Conservation (phyloP, 257 asterid genomes). For the Salvia miltiorrhiza region DNA sequence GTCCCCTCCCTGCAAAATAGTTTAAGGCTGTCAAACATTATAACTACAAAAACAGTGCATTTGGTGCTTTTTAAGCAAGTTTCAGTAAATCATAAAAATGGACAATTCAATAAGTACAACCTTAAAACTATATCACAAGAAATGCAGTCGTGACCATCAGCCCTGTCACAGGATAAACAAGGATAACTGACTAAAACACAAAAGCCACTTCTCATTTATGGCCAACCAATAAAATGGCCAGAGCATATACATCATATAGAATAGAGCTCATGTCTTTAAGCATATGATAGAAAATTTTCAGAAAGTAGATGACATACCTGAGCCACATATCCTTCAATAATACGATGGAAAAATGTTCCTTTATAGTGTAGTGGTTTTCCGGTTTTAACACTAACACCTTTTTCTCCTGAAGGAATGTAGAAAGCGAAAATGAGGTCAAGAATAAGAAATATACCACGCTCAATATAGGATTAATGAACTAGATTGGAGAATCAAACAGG, state of each 20-base stretch:
- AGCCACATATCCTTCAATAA: constrained; percentile 74
- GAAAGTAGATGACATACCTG: constrained; percentile 53
- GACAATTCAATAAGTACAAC: constrained; percentile 60
- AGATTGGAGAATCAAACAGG: neutral
- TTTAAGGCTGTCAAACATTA: constrained; percentile 24
- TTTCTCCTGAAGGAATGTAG: constrained; percentile 64
- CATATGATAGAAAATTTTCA: neutral
- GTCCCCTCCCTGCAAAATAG: constrained; percentile 88
- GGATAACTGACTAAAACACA: constrained; percentile 62
- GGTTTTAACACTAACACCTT: constrained; percentile 69
- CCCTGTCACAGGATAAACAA: constrained; percentile 93
- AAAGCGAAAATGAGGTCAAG: neutral
- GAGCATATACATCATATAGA: constrained; percentile 25
- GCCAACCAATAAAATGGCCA: constrained; percentile 30
- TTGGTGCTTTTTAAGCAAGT: constrained; percentile 21
- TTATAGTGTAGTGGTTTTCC: constrained; percentile 88
- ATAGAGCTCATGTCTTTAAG: constrained; percentile 14
- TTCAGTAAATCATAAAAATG: constrained; percentile 32
- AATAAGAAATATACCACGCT: neutral
- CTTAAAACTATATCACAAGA: constrained; percentile 91
- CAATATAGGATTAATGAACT: neutral
- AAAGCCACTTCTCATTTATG: constrained; percentile 40
- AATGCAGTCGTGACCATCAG: constrained; percentile 82
- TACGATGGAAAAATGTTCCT: constrained; percentile 92
- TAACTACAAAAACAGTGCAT: constrained; percentile 9